A percentile compares a stretch with the other conserved stretches of the same genome.
These are phyloP conservation scores for Scedosporium aurantiacum DNA, from an alignment of 2,329 filamentous ascomycete species.

Conservation along the genomic window DNA sequence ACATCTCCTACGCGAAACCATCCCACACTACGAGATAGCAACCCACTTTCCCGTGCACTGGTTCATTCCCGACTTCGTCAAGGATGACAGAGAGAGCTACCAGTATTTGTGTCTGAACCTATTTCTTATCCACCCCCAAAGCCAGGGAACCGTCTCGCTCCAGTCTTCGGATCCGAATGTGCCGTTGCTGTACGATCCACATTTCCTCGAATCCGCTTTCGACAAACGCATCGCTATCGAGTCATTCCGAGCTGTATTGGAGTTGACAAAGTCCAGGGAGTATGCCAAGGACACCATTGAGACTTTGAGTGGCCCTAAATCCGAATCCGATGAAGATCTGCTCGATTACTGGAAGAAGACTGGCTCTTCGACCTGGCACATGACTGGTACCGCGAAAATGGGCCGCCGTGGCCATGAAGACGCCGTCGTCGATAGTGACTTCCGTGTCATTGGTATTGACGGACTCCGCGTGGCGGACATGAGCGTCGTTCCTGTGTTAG, in stretches of 20 bases:
- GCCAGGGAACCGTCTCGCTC: slow-evolving; percentile 38
- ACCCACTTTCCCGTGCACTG: slow-evolving; percentile 33
- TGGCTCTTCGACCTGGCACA: slow-evolving; percentile 39
- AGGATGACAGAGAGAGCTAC: slow-evolving; percentile 15
- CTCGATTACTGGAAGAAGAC: slow-evolving; percentile 30
- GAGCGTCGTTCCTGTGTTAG: slow-evolving; percentile 15
- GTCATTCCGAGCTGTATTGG: slow-evolving; percentile 29
- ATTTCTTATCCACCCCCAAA: slow-evolving; percentile 43
- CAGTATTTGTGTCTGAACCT: slow-evolving; percentile 32
- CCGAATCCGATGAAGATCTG: slow-evolving; percentile 43
- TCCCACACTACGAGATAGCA: slow-evolving; percentile 47
- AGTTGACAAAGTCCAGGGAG: slow-evolving; percentile 28
- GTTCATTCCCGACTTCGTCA: slow-evolving; percentile 26
- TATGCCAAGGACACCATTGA: slow-evolving; percentile 32
- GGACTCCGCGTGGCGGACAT: slow-evolving; percentile 20
- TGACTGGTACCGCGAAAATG: slow-evolving; percentile 47
- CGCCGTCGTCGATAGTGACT: slow-evolving; percentile 22
- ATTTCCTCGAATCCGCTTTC: slow-evolving; percentile 40
- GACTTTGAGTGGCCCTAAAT: slow-evolving; percentile 29
- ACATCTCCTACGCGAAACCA: slow-evolving; percentile 33
- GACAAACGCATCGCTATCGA: slow-evolving; percentile 41
- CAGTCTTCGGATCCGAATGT: slow-evolving; percentile 38
- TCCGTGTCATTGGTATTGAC: slow-evolving; percentile 21
- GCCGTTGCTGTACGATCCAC: slow-evolving; percentile 41
- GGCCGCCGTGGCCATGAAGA: slow-evolving; percentile 29